Base-by-base conservation (phyloP, 2,329 filamentous ascomycete genomes). In the Myotisia sp. region DNA sequence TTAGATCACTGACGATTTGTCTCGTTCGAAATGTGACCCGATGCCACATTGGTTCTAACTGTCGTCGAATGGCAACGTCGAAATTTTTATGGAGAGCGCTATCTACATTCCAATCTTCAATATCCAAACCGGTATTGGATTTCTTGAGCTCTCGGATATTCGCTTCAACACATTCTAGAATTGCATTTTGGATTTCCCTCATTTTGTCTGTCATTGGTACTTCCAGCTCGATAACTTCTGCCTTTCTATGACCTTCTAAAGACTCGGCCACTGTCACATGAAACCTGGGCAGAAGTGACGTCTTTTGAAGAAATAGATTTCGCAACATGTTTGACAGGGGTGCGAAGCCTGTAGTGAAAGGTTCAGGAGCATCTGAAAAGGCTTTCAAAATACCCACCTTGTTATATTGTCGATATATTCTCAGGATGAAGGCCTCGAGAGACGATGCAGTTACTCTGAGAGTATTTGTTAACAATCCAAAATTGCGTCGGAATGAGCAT, bases 11-110 rank as follows among this genome's bases (percentile, higher is more conserved):
- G 37, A 92, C 87, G 45, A 98, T 93, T 57, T 94, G 86, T 48
- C 80, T 83, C 2, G 87, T 95, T 57, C 90, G 85, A 68, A 82
- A 92, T 54, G 81, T 94, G 33, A 93, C 82, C 35, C 90, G 75
- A 61, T 98, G 90, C 90, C 90, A 98, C 38, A 95, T 86, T 3
- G 87, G 86, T 50, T 95, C 86, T 12, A 98, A 64, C 55, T 98
- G 90, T 38, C 86, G 72, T 41, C 87, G 72, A 33, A 98, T 76
- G 36, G 86, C 79, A 40, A 81, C 66, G 53, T 95, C 90, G 54
- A 98, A 98, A 48, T 85, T 92, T 50, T 79, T 82, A 44, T 94
- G 79, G 40, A 95, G 61, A 22, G 87, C 87, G 50, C 82, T 94
- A 55, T 95, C 87, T 12, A 93, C 66, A 32, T 84, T 94, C 87